Base-by-base conservation (phyloP, 208 protist genomes). In the Acanthamoeba culbertsoni region DNA sequence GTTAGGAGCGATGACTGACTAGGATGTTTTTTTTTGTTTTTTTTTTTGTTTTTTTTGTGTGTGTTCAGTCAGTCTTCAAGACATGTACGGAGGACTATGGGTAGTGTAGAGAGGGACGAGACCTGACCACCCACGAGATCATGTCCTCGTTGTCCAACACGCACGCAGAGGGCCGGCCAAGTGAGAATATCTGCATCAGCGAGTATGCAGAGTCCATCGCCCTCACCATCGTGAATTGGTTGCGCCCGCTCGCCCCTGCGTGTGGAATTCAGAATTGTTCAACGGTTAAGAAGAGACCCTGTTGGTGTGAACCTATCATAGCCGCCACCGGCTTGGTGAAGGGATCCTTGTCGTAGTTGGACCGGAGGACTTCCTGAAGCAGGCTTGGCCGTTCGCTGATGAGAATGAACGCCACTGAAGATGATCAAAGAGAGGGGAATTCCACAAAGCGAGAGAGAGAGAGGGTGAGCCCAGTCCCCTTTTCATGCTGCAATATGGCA, bases 101-200 rank as follows among this genome's bases (percentile, higher is more conserved):
- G 2, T 8, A 37, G 6, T 4, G 6, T 0, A 14, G 77, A 65
- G 40, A 51, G 35, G n/a, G 1, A 33, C 18, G 1, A 2, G 2
- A 90, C 82, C 82, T 90, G 48, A 90, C 82, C 7, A 90, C 82
- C 82, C 82, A 90, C 53, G 82, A 90, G 53, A 90, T 90, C 82
- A 90, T 90, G 31, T 90, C 57, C n/a, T 90, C 82, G 16, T 43
- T 20, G 23, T 90, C 82, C 4, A 90, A 51, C 53, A 90, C 82
- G 37, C 82, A 90, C 16, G 82, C 82, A 1, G 82, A 62, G 2
- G 82, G 82, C 33, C 82, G 20, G 28, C 82, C 82, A 8, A 90
- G 57, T 33, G 82, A 90, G 57, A 90, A 90, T 33, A 90, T 51
- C 33, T 90, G 82, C 18, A 90, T 68, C 37, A 90, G 51, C 35